Base-by-base conservation (phyloP, 2,329 filamentous ascomycete genomes). In the Penicillium sp. region DNA sequence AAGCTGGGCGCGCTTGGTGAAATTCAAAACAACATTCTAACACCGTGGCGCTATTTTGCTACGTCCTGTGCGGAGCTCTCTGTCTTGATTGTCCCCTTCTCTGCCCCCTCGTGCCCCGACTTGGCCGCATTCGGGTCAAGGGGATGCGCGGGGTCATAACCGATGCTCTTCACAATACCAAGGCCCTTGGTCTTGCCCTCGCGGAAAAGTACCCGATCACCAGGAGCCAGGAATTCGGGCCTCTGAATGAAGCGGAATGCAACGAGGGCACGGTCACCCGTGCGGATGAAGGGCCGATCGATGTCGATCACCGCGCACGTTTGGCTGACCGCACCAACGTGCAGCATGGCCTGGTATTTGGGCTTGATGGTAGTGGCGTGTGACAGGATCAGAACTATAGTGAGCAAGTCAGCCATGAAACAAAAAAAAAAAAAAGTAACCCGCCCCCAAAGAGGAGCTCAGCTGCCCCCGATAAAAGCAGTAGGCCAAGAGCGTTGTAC, bases 221-320 rank as follows among this genome's bases (percentile, higher is more conserved):
- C 93, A 0, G 89, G 84, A 1, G 84, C 86, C 9, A 98, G 73
- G 58, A 95, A 98, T 71, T 98, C 93, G 2, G 93, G 93, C 24
- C 91, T 77, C 68, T 96, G 93, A 3, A 96, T 86, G 64, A 98
- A 98, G 8, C 85, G 83, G 72, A 98, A 98, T 0, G 91, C 93
- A 1, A 98, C 93, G 0, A 84, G 84, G 2, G 93, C 93, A n/a
- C 91, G 79, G 66, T 97, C 93, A 8, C 93, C 93, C 0, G 91
- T 96, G 6, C 93, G 83, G 56, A 98, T 96, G 61, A 90, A 93
- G 26, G 87, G 86, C n/a, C 91, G 84, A 66, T 98, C 93, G 56
- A 98, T 93, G 63, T 96, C 93, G 62, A 98, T 95, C 64, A 98
- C 96, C 9, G 90, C 84, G 64, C 93, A 98, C 0, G 93, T 98